Conservation (phyloP, 345 rosid genomes). For the Tarenaya hassleriana region DNA sequence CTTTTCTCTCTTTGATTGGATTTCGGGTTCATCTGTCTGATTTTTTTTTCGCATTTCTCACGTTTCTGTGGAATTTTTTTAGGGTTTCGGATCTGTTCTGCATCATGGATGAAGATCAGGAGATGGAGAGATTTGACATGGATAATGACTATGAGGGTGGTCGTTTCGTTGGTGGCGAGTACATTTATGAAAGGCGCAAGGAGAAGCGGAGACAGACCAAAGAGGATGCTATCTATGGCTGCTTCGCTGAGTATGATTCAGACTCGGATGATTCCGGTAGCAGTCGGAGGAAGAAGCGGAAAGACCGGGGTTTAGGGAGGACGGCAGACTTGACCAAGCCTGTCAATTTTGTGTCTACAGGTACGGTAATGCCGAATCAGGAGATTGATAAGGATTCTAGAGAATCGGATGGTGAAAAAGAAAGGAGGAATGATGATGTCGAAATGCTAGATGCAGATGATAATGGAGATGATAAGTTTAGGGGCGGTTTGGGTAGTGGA, state of each 20-base stretch:
- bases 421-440: conserved; percentile 12
- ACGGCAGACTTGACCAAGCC: conserved; percentile 67
- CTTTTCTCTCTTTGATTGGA: too few species aligned
- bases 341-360: conserved; percentile 67
- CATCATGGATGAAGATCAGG: conserved; percentile 74
- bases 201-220: conserved; percentile 69
- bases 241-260: conserved; percentile 53
- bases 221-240: conserved; percentile 59
- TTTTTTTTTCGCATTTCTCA: too few species aligned
- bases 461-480: conserved; percentile 30
- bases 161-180: conserved; percentile 67
- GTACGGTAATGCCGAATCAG: conserved; percentile 61
- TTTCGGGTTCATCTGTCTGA: too few species aligned
- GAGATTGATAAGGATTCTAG: conserved; percentile 56
- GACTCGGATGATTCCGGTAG: conserved; percentile 44
- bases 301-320: conserved; percentile 43
- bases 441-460: conserved; percentile 23
- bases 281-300: conserved; percentile 49
- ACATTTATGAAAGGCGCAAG: conserved; percentile 49
- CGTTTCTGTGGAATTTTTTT: neutral
- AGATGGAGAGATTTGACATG: conserved; percentile 78
- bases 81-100: conserved; percentile 11
- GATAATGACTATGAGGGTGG: conserved; percentile 85
- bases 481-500: conserved; percentile 50
- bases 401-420: conserved; percentile 30